phyloP scores from a whole-genome alignment of 2,329 filamentous ascomycete species.

The Cladophialophora immunda region DNA sequence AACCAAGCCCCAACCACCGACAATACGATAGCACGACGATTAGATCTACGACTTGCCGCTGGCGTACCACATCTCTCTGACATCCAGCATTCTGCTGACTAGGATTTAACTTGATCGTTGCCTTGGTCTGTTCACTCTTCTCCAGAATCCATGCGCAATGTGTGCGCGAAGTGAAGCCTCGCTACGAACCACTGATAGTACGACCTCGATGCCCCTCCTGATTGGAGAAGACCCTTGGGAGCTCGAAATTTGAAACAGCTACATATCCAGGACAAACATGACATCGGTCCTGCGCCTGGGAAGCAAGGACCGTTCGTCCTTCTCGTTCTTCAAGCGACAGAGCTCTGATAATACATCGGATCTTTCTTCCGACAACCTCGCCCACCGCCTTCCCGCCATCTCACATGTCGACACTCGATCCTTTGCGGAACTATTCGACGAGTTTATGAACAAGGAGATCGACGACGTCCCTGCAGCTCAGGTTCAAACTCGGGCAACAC shows the following conservation, averaged over 20 bases:
- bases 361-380: constrained; percentile 20
- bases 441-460: constrained; percentile 27
- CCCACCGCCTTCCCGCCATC: constrained; percentile 32
- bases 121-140: constrained; percentile 17
- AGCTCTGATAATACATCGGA: constrained; percentile 21
- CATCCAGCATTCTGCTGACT: constrained; percentile 17
- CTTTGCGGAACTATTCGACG: constrained; percentile 36
- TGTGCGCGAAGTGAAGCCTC: constrained; percentile 23
- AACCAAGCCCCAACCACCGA: constrained; percentile 36
- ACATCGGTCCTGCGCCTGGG: constrained; percentile 35
- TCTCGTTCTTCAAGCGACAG: constrained; percentile 35
- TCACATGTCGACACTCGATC: constrained; percentile 37
- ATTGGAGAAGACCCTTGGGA: constrained; percentile 22
- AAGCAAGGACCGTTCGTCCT: constrained; percentile 37
- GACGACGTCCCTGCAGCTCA: constrained; percentile 13
- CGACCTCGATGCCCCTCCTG: constrained; percentile 11
- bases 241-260: constrained; percentile 19
- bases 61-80: constrained; percentile 9
- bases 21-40: constrained; percentile 25
- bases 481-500: background rate
- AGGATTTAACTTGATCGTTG: constrained; percentile 28
- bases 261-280: constrained; percentile 27
- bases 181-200: constrained; percentile 23
- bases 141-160: constrained; percentile 34
- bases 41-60: constrained; percentile 24